Conservation (phyloP, 345 rosid species). For the Anastatica hierochuntica region DNA sequence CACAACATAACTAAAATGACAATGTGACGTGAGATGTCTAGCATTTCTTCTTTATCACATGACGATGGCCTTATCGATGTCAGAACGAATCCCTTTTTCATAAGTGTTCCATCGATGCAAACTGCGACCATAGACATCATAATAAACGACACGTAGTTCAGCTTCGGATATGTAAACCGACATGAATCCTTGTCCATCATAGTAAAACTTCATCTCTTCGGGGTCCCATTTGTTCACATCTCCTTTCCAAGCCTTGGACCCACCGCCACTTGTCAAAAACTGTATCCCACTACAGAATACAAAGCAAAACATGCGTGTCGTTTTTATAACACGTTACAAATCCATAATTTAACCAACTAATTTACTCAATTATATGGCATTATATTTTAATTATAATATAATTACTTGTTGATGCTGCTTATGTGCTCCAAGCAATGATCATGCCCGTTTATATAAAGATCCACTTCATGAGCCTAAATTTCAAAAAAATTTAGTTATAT, state of each 20-base stretch:
- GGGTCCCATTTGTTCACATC: constrained; percentile 23
- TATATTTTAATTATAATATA: neutral
- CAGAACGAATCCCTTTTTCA: constrained; percentile 10
- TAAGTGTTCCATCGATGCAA: constrained; percentile 41
- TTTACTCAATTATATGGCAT: neutral
- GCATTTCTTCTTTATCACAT: neutral
- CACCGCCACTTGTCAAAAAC: constrained; percentile 72
- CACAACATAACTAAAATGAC: no score
- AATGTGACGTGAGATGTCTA: no score
- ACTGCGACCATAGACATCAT: constrained; percentile 41
- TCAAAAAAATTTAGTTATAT: neutral
- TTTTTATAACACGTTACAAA: neutral
- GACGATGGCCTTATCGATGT: constrained; percentile 1
- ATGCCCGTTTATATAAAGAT: no score
- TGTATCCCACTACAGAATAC: constrained; percentile 36
- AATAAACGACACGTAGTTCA: constrained; percentile 29
- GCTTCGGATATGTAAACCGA: constrained; percentile 32
- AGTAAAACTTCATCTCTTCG: constrained; percentile 40
- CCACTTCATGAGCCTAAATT: constrained; percentile 46
- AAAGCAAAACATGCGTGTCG: neutral
- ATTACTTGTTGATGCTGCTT: constrained; percentile 44
- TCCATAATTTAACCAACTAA: neutral
- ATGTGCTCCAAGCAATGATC: constrained; percentile 78
- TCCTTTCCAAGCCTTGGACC: constrained; percentile 83
- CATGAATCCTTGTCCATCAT: constrained; percentile 84